Base-by-base conservation (phyloP, 2,329 filamentous ascomycete species). In the Ascochyta rabiei region DNA sequence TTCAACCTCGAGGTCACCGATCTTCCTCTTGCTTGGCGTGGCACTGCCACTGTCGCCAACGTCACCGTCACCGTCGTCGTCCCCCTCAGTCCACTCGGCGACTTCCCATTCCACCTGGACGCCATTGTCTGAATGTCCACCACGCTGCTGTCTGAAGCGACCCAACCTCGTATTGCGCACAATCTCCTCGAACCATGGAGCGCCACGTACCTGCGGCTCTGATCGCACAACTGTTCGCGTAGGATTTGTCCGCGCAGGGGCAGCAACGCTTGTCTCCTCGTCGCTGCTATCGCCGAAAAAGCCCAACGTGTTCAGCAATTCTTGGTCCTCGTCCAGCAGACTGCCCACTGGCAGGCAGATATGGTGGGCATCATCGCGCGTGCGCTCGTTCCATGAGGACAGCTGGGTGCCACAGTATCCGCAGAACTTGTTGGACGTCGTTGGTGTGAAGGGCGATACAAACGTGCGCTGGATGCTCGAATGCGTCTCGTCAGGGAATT, bases 391-490 rank as follows among this genome's bases (percentile, higher is more conserved):
- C 91, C 91, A 96, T 65, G 88, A 91, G 0, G 88, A 89, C 48
- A 97, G 79, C 12, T 90, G 89, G 0, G 92, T 96, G 47, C 93
- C 93, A 73, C 93, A 96, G 78, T 89, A 96, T 21, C 93, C 93
- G 76, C 93, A 97, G 75, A 97, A 97, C 63, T 91, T 85, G 43
- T 49, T 55, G 6, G 44, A 43, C 66, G 72, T 85, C 83, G 15
- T 57, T 2, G 86, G 85, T 2, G 67, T 59, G 19, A 72, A 62
- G 15, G 71, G 74, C 2, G 74, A 77, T 51, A 71, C 58, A 63
- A 78, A 81, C 38, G 75, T 78, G 44, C 77, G 76, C 48, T 77
- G 77, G 64, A 81, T 81, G 49, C 71, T 75, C 37, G 64, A 57
- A 48, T 75, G 77, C 6, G 75, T 75, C 77, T 96, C 93, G 75